These are phyloP conservation scores for Diaporthe capsici DNA, from an alignment of 2,329 filamentous ascomycete species.

Conservation along the genomic window DNA sequence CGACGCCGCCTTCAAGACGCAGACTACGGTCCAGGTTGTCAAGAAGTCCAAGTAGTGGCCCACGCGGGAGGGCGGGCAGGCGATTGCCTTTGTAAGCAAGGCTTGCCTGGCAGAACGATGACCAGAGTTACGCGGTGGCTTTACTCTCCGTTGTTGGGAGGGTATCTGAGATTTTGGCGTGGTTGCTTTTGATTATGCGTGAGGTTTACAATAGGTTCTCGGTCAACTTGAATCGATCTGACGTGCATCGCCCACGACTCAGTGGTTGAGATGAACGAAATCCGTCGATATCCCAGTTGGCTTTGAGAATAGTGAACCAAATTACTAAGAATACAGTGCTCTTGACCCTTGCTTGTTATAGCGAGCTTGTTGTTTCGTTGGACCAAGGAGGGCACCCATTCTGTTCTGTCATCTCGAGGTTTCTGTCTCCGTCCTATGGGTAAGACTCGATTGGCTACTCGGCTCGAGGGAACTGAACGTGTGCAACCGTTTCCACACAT, in stretches of 20 bases:
- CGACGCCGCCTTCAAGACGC: constrained; percentile 36
- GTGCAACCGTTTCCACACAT: not conserved
- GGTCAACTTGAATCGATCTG: not conserved
- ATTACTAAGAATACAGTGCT: not conserved
- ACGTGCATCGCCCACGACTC: not conserved
- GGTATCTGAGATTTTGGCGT: not conserved
- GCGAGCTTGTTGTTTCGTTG: not conserved
- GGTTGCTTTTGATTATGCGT: not conserved
- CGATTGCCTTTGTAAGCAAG: not conserved
- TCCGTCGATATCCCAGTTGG: not conserved
- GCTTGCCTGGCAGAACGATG: not conserved
- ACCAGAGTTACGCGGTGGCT: not conserved
- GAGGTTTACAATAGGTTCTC: not conserved
- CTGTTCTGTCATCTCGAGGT: not conserved
- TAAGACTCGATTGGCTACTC: too few relatives aligned
- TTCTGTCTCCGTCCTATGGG: too few relatives aligned
- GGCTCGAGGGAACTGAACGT: accelerated
- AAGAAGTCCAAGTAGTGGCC: constrained; percentile 38
- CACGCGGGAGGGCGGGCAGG: not conserved
- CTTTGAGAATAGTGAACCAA: not conserved
- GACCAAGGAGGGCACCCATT: too few relatives aligned
- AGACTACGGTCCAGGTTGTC: constrained; percentile 17
- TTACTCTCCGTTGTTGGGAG: not conserved
- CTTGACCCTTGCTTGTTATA: not conserved
- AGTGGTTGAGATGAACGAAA: not conserved